Conservation (phyloP, 169 alveolate genomes). For the Plasmodium fragile region DNA sequence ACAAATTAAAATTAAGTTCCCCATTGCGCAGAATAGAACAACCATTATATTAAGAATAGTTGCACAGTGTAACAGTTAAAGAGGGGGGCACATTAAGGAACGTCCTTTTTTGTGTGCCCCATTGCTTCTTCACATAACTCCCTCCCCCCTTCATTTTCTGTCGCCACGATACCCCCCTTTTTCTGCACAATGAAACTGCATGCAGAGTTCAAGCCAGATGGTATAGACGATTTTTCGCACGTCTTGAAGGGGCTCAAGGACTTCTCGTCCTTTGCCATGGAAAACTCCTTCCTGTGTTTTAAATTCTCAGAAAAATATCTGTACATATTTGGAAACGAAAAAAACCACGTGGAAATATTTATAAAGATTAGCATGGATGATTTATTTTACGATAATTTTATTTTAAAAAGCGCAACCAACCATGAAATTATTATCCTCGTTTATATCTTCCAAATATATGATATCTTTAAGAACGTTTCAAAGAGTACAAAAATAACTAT, state of each 20-base stretch:
- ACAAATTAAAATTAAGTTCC: neutral
- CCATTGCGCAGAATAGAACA: neutral
- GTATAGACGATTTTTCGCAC: constrained; percentile 56
- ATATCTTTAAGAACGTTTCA: constrained; percentile 66
- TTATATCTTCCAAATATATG: constrained; percentile 71
- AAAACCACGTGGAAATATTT: constrained; percentile 72
- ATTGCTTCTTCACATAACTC: neutral
- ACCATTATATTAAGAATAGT: neutral
- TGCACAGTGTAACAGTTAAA: neutral
- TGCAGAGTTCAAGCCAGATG: constrained; percentile 71
- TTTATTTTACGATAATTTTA: constrained; percentile 72
- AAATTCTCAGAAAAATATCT: constrained; percentile 69
- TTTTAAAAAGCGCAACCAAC: constrained; percentile 62
- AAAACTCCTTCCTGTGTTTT: constrained; percentile 53
- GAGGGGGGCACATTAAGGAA: neutral
- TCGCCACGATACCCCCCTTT: neutral
- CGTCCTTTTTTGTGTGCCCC: neutral
- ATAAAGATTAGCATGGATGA: constrained; percentile 71
- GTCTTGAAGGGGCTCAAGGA: constrained; percentile 58
- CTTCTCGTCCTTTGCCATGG: constrained; percentile 59
- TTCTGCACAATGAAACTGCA: constrained; percentile 39
- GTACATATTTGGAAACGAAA: constrained; percentile 67
- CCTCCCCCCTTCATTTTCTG: neutral
- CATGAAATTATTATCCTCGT: constrained; percentile 65
- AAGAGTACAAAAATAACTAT: constrained; percentile 69